Evolutionary conservation across 345 rosid species (phyloP), one percentile per base, ranked within the genome.

Genomic region (Excoecaria agallocha): DNA sequence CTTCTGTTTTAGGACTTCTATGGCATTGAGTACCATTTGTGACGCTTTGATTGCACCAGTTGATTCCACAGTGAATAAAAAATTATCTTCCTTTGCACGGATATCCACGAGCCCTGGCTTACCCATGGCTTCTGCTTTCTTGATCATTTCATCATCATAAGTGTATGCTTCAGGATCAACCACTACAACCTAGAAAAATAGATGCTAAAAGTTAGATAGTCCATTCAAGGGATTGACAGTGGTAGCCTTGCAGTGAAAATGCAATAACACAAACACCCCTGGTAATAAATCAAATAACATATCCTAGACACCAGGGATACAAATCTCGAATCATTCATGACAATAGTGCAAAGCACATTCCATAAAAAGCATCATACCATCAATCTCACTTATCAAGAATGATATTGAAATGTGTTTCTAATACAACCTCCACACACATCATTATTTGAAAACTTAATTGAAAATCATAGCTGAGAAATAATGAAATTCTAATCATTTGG

Each of bases 31-130:
- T 5, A 96, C 84, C 86, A 96, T 64, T 85, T 96, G 96, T 20
- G 93, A 91, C 75, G 98, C 90, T 79, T 93, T 96, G 60, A 96
- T 67, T 50, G 96, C 97, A 66, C 96, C 98, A 16, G 98, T 96
- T 48, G 98, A 87, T 82, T 93, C 99, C 9, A 93, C 96, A 2
- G 97, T 93, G 83, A 95, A 93, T 25, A 95, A 79, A 57, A 91
- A 95, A 67, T 89, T 87, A 82, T 95, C 98, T 71, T 93, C 92
- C 84, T 90, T 95, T 2, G 90, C 87, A 70, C 82, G 84, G 65
- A 95, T 95, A 84, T 91, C 94, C 56, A 95, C 87, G 19, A 95
- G 92, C 54, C 98, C 99, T 0, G 91, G 79, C 85, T 95, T 93
- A 61, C 97, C 99, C 97, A 91, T 93, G 12, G 96, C 86, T 79